A percentile compares a stretch with the other conserved stretches of the same genome.
Evolutionary conservation across 1,284 basidiomycete species (phyloP).

Genomic region (Volvariella surrecta): DNA sequence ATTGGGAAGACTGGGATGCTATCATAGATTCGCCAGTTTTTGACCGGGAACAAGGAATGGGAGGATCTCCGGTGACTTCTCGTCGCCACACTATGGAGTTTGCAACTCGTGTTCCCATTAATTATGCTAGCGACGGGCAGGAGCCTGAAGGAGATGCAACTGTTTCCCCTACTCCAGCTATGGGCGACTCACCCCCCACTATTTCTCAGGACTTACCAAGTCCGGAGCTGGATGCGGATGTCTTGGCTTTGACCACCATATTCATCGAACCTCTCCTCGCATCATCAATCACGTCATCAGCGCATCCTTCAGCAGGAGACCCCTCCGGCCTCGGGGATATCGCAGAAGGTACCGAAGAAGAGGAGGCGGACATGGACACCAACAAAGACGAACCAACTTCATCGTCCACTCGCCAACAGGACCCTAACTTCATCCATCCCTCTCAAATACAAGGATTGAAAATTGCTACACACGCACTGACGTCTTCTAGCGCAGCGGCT

Average conservation of each 20-base stretch:
- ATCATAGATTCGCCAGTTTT: constrained; percentile 29
- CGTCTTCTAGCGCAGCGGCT: constrained; percentile 11
- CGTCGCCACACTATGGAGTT: constrained; percentile 11
- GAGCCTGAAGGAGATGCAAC: constrained; percentile 6
- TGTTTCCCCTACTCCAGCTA: constrained; percentile 14
- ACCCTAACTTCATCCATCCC: constrained; percentile 22
- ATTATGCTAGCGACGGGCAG: not conserved
- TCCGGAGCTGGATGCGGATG: too few relatives aligned
- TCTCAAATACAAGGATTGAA: constrained; percentile 52
- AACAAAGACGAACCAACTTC: constrained; percentile 6
- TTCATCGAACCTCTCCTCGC: constrained; percentile 26
- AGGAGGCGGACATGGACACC: constrained; percentile 25
- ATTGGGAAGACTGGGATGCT: constrained; percentile 36
- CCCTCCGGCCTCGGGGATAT: constrained; percentile 40
- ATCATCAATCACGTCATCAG: constrained; percentile 7
- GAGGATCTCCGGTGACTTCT: constrained; percentile 10
- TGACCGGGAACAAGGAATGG: constrained; percentile 8
- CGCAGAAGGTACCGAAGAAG: constrained; percentile 41
- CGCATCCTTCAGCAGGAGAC: constrained; percentile 23
- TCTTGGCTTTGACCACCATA: constrained; percentile 7
- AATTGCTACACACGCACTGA: constrained; percentile 34
- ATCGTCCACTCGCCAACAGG: constrained; percentile 7
- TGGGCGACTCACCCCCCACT: constrained; percentile 8
- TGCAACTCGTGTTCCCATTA: constrained; percentile 8
- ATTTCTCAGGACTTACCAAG: constrained; percentile 10